Evolutionary conservation across 192 early-diverging fungal genomes (phyloP).

Genomic region (Linnemannia zychae): DNA sequence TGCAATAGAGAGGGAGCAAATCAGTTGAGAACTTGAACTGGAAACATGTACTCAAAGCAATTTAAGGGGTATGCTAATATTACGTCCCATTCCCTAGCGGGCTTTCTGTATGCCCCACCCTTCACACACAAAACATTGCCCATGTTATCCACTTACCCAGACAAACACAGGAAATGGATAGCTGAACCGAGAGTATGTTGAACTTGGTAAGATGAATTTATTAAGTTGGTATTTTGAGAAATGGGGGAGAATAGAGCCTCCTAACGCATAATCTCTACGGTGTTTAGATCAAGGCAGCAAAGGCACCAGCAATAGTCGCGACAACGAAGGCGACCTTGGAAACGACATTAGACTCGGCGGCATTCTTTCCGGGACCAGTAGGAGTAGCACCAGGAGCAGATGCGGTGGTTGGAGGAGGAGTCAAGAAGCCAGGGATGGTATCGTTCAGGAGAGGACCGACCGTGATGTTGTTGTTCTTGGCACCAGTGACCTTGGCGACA

Average conservation of each 20-base stretch:
- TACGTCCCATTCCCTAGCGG: too few species aligned
- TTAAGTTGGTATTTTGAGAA: not conserved
- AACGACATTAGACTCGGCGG: not conserved
- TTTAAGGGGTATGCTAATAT: not conserved
- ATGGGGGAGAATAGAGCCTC: too few species aligned
- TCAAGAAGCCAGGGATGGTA: constrained; percentile 55
- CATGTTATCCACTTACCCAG: too few species aligned
- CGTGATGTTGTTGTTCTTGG: constrained; percentile 55
- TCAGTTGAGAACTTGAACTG: not conserved
- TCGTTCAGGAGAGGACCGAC: constrained; percentile 54
- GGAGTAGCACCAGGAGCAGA: not conserved
- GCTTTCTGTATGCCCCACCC: too few species aligned
- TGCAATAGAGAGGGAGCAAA: constrained; percentile 27
- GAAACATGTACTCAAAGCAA: not conserved
- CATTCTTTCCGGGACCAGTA: constrained; percentile 3
- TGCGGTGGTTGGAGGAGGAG: not conserved
- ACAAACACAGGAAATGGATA: too few species aligned
- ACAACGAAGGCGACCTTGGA: constrained; percentile 22
- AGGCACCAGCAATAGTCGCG: constrained; percentile 18
- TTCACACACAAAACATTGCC: too few species aligned
- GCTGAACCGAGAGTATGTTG: too few species aligned
- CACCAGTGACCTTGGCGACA: constrained; percentile 48
- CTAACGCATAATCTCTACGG: not conserved
- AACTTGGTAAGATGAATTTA: too few species aligned
- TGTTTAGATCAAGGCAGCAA: constrained; percentile 23